Evolutionary conservation across 805 yeast genomes (phyloP), one percentile per base, ranked within the genome.

Genomic region (Wickerhamiella parazyma): DNA sequence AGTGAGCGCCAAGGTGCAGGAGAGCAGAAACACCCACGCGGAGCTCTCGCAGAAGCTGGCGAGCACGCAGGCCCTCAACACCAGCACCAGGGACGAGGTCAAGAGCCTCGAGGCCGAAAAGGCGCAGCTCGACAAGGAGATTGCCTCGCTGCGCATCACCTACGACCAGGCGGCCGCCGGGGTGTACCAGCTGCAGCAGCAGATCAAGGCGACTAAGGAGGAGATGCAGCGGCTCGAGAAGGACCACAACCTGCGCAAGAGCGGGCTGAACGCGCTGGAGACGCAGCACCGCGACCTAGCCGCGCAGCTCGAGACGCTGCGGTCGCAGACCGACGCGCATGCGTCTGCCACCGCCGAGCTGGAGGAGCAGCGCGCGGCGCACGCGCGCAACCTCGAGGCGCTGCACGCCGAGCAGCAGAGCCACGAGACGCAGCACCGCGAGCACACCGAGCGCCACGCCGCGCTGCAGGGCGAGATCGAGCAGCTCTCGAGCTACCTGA

Each of bases 91-190:
- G 47, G 80, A 74, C 18, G 81, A 81, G 61, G 78, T 84, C 49
- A 65, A 72, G 16, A 72, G 76, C 48, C 85, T 95, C 1, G 85
- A 79, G 55, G 75, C 36, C 17, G 69, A 76, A 46, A 86, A 85
- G 60, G 68, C 70, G 38, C 83, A 80, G 12, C 80, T 86, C 48
- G 82, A 81, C 54, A 56, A 68, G n/a, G 83, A 83, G 62, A 69
- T 91, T 49, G 61, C 69, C 20, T 71, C 70, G 45, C 68, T 87
- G 53, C 73, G 83, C 52, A 65, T 73, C 0, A 72, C 81, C 7
- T 86, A 86, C 56, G 87, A 85, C 31, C 72, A 72, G 45, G 95
- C 89, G 58, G 81, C 79, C 6, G 69, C 73, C 49, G 83, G 79
- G 57, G 85, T 81, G 22, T 75, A 75, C 47, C 75, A 77, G 48